Conservation (phyloP, 2,329 filamentous ascomycete species). For the Didymella exigua region DNA sequence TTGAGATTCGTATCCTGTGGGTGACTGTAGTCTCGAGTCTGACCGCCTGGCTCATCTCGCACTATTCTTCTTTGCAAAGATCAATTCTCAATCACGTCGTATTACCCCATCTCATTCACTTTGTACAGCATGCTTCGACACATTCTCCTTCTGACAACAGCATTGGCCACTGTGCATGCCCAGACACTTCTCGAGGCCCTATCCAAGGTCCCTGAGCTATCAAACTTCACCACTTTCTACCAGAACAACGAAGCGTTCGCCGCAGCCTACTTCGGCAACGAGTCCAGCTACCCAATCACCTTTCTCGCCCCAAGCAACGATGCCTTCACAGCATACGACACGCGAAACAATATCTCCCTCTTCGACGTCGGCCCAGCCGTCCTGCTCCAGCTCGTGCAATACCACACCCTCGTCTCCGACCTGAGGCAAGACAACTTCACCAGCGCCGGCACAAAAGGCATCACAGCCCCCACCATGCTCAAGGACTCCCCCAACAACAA, state of each 20-base stretch:
- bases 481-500: constrained; percentile 23
- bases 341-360: constrained; percentile 12
- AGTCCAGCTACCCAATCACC: constrained; percentile 26
- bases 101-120: no score
- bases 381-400: constrained; percentile 26
- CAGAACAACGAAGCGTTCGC: constrained; percentile 24
- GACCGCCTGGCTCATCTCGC: no score
- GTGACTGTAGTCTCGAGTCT: no score
- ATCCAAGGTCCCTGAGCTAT: constrained; percentile 20
- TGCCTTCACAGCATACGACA: constrained; percentile 24
- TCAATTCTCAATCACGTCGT: no score
- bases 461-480: constrained; percentile 26
- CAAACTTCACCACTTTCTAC: constrained; percentile 33
- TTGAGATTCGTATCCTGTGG: no score
- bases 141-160: background rate
- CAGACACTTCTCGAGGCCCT: constrained; percentile 25
- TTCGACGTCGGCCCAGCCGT: constrained; percentile 12
- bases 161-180: background rate
- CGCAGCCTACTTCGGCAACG: constrained; percentile 20
- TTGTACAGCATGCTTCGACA: background rate
- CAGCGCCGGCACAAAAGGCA: background rate
- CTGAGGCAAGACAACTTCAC: constrained; percentile 23
- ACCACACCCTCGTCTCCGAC: constrained; percentile 26
- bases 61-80: no score
- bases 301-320: constrained; percentile 30